These are phyloP conservation scores for Citeromyces matritensis DNA, from an alignment of 805 yeast genomes.

Conservation along the genomic window DNA sequence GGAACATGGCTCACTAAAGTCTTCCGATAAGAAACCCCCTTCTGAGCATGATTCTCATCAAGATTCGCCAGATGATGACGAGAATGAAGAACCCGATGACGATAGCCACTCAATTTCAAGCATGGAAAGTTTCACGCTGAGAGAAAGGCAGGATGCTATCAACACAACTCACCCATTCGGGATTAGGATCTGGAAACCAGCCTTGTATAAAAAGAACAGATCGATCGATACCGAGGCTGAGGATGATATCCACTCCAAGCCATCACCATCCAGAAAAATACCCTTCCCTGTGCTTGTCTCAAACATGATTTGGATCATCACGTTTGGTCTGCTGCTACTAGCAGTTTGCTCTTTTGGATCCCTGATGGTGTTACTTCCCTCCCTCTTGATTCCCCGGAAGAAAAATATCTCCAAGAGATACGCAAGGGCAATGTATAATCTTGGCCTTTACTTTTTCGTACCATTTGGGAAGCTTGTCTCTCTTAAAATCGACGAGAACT, in stretches of 20 bases:
- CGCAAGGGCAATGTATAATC: conserved; percentile 37
- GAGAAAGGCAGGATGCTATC: conserved; percentile 92
- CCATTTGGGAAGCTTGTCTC: conserved; percentile 91
- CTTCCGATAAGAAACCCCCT: conserved; percentile 3
- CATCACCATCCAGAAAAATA: conserved; percentile 31
- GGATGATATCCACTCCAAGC: conserved; percentile 77
- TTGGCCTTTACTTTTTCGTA: conserved; percentile 58
- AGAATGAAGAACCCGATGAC: conserved; percentile 2
- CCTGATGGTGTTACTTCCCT: conserved; percentile 21
- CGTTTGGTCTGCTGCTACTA: conserved; percentile 61
- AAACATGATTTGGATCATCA: conserved; percentile 57
- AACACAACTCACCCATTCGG: conserved; percentile 97
- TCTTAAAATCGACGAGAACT: conserved; percentile 63
- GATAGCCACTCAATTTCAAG: conserved; percentile 28
- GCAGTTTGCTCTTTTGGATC: conserved; percentile 30
- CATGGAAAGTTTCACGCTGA: conserved; percentile 69
- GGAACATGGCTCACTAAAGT: conserved; percentile 3
- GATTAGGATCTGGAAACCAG: conserved; percentile 97
- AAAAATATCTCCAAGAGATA: conserved; percentile 40
- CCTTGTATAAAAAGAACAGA: conserved; percentile 81
- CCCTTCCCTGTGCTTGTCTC: conserved; percentile 49
- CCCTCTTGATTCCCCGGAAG: conserved; percentile 26
- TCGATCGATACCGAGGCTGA: conserved; percentile 88
- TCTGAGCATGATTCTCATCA: conserved; percentile 5
- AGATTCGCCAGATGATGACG: neutral